phyloP scores from a whole-genome alignment of 768 basidiomycete genomes.

The Pleurotus tuoliensis region DNA sequence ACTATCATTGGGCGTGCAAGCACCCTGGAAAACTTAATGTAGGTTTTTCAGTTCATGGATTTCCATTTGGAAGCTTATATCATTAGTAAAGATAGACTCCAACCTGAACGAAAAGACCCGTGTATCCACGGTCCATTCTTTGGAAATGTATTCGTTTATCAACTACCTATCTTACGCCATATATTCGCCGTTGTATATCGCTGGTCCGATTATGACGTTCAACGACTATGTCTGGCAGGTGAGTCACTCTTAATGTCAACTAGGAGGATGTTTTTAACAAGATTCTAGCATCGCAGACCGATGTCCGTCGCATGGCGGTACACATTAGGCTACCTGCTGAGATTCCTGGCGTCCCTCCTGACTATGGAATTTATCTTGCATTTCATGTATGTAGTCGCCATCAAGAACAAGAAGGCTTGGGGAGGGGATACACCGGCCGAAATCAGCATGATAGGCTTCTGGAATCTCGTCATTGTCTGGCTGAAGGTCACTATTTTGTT shows the following conservation, averaged over 20 bases:
- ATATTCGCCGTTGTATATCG: constrained; percentile 93
- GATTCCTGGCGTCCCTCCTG: constrained; percentile 68
- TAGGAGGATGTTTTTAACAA: too few species aligned
- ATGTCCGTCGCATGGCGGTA: constrained; percentile 34
- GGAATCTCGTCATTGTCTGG: constrained; percentile 97
- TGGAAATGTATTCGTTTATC: constrained; percentile 56
- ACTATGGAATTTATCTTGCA: constrained; percentile 92
- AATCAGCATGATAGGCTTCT: constrained; percentile 91
- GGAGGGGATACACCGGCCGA: constrained; percentile 69
- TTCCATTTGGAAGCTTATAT: background rate
- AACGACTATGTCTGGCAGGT: constrained; percentile 97
- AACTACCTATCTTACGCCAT: constrained; percentile 84
- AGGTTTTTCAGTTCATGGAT: constrained; percentile 14
- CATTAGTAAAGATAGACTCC: background rate
- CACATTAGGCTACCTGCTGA: constrained; percentile 54
- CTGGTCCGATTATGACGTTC: constrained; percentile 94
- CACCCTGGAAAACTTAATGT: constrained; percentile 38
- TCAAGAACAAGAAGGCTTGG: constrained; percentile 90
- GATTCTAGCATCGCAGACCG: constrained; percentile 57
- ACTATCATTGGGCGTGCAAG: constrained; percentile 80
- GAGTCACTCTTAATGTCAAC: constrained; percentile 13
- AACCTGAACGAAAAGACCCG: constrained; percentile 57
- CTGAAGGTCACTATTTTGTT: constrained; percentile 67
- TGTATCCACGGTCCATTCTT: constrained; percentile 47
- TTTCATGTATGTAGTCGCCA: constrained; percentile 95